Evolutionary conservation across 1,284 basidiomycete species (phyloP).

Genomic region (Chalciporus piperatoides): DNA sequence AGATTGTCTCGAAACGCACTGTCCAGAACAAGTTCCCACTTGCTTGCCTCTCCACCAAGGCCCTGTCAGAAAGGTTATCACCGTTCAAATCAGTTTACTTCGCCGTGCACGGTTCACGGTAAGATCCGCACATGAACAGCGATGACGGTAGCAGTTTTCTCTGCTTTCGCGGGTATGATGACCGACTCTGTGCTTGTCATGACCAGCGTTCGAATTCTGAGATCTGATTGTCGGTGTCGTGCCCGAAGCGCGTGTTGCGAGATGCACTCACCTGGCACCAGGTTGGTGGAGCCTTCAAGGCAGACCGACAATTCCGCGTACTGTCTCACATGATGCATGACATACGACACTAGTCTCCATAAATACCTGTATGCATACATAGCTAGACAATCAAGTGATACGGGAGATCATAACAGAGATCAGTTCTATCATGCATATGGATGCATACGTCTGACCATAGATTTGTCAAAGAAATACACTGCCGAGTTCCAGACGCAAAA

Average conservation of each 20-base stretch:
- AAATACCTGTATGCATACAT: background rate
- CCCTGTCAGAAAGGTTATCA: background rate
- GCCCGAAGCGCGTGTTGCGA: no score
- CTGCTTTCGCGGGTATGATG: background rate
- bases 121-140: background rate
- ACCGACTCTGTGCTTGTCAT: background rate
- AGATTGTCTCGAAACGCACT: conserved; percentile 50
- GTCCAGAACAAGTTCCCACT: conserved; percentile 73
- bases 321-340: background rate
- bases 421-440: no score
- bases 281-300: no score
- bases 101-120: background rate
- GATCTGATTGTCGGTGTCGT: no score
- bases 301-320: background rate
- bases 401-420: no score
- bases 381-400: no score
- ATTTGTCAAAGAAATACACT: no score
- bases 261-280: no score
- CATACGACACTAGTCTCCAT: background rate
- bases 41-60: conserved; percentile 53
- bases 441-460: no score
- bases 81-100: background rate
- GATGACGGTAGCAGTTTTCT: background rate
- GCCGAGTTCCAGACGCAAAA: no score
- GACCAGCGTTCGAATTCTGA: background rate